Evolutionary conservation across 768 basidiomycete species (phyloP), one percentile per base, ranked within the genome.

Genomic region (Albatrellus ellisii): DNA sequence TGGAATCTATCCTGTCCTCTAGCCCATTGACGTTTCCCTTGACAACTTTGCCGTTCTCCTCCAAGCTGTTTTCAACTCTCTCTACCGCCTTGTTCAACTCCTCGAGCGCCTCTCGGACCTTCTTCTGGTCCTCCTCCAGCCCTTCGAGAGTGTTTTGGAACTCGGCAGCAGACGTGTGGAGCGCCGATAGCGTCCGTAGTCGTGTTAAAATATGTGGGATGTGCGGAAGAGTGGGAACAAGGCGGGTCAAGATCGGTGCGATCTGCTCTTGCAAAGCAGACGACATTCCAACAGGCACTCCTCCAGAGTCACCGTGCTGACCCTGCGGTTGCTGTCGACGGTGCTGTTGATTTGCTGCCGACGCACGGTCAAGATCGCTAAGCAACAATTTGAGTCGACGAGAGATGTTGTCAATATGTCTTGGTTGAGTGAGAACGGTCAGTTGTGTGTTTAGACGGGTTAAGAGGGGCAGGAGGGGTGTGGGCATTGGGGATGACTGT

Each of bases 401-500:
- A 2, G 92, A 92, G 47, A 97, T 84, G 9, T 89, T 85, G 59
- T 99, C 95, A 38, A 98, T 79, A 55, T 98, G 91, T 12, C 92
- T 78, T 0, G 95, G 94, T 63, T 97, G 91, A 0, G 94, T 87
- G 35, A 99, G 76, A 12, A 97, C 68, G 6, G 79, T 75, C 18
- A 98, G 65, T 56, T 95, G 90, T 17, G 77, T 75, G 54, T 87
- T 89, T 33, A 97, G 74, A 33, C 85, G 76, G 14, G 74, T 73
- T 41, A 97, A 69, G 37, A 86, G 72, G 0, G 87, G 80, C 3
- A 95, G 64, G n/a, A 97, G 67, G 2, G 87, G 85, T 4, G 80
- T 70, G 0, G 86, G 81, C 14, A 89, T 67, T 1, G 79, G 79
- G 0, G 82, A 73, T 1, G 72, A 65, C 84, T 87, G 47, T 8